Evolutionary conservation across 129 eudicot species (phyloP), one percentile per base, ranked within the genome.

Genomic region (Artemisia tridentata): DNA sequence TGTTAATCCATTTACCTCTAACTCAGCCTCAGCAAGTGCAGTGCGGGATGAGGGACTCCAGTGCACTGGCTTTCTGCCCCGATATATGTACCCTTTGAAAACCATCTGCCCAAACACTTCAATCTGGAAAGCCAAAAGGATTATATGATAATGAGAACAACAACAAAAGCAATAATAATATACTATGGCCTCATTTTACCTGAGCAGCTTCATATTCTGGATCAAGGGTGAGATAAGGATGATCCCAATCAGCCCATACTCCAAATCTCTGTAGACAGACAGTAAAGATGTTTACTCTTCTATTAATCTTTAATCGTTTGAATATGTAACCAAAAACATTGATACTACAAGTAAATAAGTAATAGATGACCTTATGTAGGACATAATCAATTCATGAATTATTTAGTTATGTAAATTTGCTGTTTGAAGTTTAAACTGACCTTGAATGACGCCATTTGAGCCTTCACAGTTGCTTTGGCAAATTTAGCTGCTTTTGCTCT

Each of bases 31-130:
- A 21, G 99, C 99, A 54, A 95, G 97, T 63, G 99, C 99, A 72
- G 99, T 95, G 72, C 96, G 87, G 41, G 99, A 95, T 54, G 99
- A 90, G 70, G 99, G 97, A 63, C 99, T 95, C 99, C 99, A 95
- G 69, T 95, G 99, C 69, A 95, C 99, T 46, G 99, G 99, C 77
- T 95, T 95, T 79, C 95, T 86, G 65, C 99, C 99, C 73, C 99
- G 83, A 72, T 85, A 95, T 56, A 95, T 90, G 77, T 87, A 83
- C 52, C 95, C 99, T 80, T 84, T 88, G 25, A 90, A 79, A 54
- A 81, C 93, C 98, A 92, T 92, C 70, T 89, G 80, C 34, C 98
- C 98, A 83, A 92, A 92, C 59, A 92, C 98, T 83, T 92, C 98
- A 80, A 92, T 86, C 95, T 92, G 77, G 68, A 64, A 55, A 80